These are phyloP conservation scores for Fusarium chuoi DNA, from an alignment of 2,329 filamentous ascomycete genomes.

Conservation along the genomic window DNA sequence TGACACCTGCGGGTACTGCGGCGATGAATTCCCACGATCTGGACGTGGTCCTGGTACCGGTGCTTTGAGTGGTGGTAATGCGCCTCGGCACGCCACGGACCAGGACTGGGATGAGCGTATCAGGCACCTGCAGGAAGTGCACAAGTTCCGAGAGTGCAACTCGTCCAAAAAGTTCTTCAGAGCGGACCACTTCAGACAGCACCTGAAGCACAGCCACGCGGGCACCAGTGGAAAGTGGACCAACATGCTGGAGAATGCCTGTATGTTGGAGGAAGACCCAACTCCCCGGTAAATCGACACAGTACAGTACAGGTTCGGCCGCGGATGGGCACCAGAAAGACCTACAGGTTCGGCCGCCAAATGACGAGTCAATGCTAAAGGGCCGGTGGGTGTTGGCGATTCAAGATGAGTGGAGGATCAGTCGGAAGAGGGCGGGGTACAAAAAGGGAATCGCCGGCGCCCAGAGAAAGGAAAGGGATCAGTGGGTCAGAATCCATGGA, in stretches of 20 bases:
- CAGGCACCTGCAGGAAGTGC: slow-evolving; percentile 86
- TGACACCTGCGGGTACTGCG: slow-evolving; percentile 95
- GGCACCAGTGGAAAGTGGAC: slow-evolving; percentile 99
- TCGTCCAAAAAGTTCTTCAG: slow-evolving; percentile 98
- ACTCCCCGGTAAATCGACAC: slow-evolving; percentile 44
- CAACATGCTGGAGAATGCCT: slow-evolving; percentile 95
- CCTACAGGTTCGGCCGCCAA: slow-evolving; percentile 24
- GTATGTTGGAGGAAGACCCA: slow-evolving; percentile 87
- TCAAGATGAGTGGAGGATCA: slow-evolving; percentile 32
- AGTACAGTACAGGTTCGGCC: slow-evolving; percentile 7
- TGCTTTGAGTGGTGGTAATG: slow-evolving; percentile 48
- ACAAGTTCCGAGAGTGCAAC: slow-evolving; percentile 99
- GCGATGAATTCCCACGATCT: slow-evolving; percentile 80
- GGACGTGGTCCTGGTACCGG: slow-evolving; percentile 53
- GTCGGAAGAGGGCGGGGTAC: slow-evolving; percentile 36
- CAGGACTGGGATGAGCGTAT: slow-evolving; percentile 89
- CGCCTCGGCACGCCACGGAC: slow-evolving; percentile 68
- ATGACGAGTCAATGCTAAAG: slow-evolving; percentile 23
- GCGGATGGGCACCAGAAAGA: slow-evolving; percentile 8
- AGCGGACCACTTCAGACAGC: slow-evolving; percentile 97
- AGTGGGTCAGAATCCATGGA: slow-evolving; percentile 25
- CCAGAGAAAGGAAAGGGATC: not conserved
- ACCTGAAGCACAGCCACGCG: slow-evolving; percentile 96
- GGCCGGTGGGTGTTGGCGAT: slow-evolving; percentile 28
- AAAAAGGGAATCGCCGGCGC: slow-evolving; percentile 15